A percentile compares a stretch with the other conserved stretches of the same genome.
These are phyloP conservation scores for Starmerella etchellsii DNA, from an alignment of 805 yeast genomes.

Conservation along the genomic window DNA sequence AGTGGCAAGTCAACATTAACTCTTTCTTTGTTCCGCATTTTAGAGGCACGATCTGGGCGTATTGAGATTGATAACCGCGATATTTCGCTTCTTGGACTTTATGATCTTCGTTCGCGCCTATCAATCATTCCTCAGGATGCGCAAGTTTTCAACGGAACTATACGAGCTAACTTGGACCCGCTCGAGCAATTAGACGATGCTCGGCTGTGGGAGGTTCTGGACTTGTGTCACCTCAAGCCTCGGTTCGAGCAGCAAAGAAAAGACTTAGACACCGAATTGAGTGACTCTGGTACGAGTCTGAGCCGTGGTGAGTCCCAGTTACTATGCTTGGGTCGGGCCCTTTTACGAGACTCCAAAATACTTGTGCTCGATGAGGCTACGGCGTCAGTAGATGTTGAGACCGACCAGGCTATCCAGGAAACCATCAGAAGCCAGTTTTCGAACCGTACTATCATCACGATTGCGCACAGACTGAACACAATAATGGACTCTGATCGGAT, in stretches of 20 bases:
- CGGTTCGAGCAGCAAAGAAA: slow-evolving; percentile 43
- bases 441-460: slow-evolving; percentile 63
- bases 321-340: slow-evolving; percentile 65
- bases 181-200: slow-evolving; percentile 52
- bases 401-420: slow-evolving; percentile 61
- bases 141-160: slow-evolving; percentile 76
- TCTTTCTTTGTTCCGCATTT: slow-evolving; percentile 67
- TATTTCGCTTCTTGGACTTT: slow-evolving; percentile 55
- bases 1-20: slow-evolving; percentile 87
- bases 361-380: slow-evolving; percentile 69
- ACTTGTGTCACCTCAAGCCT: slow-evolving; percentile 60
- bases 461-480: slow-evolving; percentile 75
- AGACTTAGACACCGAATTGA: slow-evolving; percentile 39
- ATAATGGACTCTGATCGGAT: slow-evolving; percentile 68
- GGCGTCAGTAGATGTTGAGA: slow-evolving; percentile 71
- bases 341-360: slow-evolving; percentile 53
- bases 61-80: slow-evolving; percentile 60
- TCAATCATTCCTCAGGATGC: slow-evolving; percentile 92
- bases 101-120: slow-evolving; percentile 61
- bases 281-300: slow-evolving; percentile 64
- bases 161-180: slow-evolving; percentile 85
- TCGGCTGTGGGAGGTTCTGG: slow-evolving; percentile 65
- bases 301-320: slow-evolving; percentile 77
- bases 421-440: slow-evolving; percentile 56
- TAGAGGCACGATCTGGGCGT: slow-evolving; percentile 60